These are phyloP conservation scores for Backusella morwellensis DNA, from an alignment of 192 early-diverging fungal species.

Conservation along the genomic window DNA sequence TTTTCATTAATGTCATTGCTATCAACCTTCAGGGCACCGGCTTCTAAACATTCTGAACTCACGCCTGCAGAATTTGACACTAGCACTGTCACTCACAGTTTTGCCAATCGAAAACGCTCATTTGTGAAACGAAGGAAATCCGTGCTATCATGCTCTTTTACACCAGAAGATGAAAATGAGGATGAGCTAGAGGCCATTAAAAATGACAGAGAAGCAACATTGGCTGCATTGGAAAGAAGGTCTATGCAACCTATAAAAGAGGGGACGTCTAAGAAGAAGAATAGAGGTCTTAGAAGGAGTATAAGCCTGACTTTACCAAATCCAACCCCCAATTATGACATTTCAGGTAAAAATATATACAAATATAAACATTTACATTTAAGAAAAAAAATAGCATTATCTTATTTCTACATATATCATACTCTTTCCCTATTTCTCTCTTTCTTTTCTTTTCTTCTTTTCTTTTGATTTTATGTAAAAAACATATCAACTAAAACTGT, in stretches of 20 bases:
- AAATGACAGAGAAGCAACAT: conserved; percentile 14
- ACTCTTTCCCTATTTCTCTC: not conserved
- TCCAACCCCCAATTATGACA: not conserved
- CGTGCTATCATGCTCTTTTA: conserved; percentile 32
- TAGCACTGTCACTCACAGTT: conserved; percentile 14
- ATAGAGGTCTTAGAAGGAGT: conserved; percentile 10
- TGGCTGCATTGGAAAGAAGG: conserved; percentile 19
- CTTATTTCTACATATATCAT: not conserved
- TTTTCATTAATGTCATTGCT: not conserved
- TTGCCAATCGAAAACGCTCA: conserved; percentile 3
- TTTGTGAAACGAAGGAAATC: conserved; percentile 27
- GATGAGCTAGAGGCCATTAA: conserved; percentile 1
- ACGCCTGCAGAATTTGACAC: conserved; percentile 29
- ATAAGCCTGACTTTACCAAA: conserved; percentile 17
- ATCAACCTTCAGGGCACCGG: conserved; percentile 22
- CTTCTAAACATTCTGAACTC: conserved; percentile 30
- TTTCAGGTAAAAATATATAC: conserved; percentile 5
- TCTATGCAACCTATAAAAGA: conserved; percentile 6
- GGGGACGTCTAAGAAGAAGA: not conserved
- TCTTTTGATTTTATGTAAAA: not conserved
- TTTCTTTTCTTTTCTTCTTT: conserved; percentile 27
- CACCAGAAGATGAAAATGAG: not conserved
- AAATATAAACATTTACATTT: not conserved
- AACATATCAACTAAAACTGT: conserved; percentile 21
- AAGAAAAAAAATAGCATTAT: not conserved